Evolutionary conservation across 140 eudicot species (phyloP).

Genomic region (Stevia rebaudiana): DNA sequence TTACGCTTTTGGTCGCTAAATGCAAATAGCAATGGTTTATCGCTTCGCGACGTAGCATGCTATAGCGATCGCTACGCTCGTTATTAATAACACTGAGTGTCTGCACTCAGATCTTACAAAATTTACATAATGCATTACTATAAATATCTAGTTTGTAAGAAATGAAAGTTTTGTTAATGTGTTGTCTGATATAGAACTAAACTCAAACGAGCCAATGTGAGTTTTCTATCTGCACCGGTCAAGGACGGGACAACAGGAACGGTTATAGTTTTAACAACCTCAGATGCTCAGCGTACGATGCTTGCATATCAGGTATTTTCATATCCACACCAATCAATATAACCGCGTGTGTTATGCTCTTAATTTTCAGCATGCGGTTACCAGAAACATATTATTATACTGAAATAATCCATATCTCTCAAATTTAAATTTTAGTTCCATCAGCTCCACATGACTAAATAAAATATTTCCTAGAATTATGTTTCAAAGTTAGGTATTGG

Average conservation of each 20-base stretch:
- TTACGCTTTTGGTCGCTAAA: too few species aligned
- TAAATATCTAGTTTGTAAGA: background rate
- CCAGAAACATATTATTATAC: background rate
- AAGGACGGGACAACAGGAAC: slow-evolving; percentile 71
- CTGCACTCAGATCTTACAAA: background rate
- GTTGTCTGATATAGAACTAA: slow-evolving; percentile 46
- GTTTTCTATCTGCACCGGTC: slow-evolving; percentile 86
- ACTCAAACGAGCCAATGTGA: slow-evolving; percentile 83
- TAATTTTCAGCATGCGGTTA: background rate
- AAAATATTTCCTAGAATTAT: background rate
- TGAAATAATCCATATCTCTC: background rate
- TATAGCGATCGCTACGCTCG: too few species aligned
- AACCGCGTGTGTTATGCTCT: background rate
- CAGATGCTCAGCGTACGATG: slow-evolving; percentile 98
- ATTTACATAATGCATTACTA: background rate
- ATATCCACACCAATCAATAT: background rate
- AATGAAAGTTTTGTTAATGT: background rate
- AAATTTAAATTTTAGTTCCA: background rate
- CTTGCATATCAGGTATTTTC: slow-evolving; percentile 81
- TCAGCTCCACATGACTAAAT: background rate
- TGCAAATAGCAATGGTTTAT: too few species aligned
- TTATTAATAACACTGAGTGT: too few species aligned
- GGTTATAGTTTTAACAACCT: slow-evolving; percentile 90
- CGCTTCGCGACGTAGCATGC: too few species aligned
- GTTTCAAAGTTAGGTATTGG: background rate